These are phyloP conservation scores for Cubamyces lactineus DNA, from an alignment of 768 basidiomycete species.

Conservation along the genomic window DNA sequence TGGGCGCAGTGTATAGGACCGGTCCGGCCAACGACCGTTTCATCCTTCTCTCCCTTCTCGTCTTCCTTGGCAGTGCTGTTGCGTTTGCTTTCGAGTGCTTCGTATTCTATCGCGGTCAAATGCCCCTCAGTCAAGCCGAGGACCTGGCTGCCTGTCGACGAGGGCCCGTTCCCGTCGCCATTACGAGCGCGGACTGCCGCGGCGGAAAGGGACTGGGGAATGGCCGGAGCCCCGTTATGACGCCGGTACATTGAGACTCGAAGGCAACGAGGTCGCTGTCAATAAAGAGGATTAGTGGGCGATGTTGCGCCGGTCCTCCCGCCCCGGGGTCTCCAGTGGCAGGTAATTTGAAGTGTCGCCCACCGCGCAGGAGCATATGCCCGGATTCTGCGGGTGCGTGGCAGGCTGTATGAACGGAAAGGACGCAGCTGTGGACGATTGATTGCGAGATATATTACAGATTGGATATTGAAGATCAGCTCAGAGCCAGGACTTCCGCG, in stretches of 20 bases:
- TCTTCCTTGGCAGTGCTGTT: not conserved
- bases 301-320: too few relatives aligned
- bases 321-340: too few relatives aligned
- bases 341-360: too few relatives aligned
- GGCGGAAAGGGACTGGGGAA: not conserved
- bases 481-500: too few relatives aligned
- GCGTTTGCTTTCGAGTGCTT: not conserved
- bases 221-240: too few relatives aligned
- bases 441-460: constrained; percentile 7
- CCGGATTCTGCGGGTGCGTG: too few relatives aligned
- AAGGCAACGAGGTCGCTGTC: too few relatives aligned
- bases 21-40: not conserved
- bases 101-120: not conserved
- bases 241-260: too few relatives aligned
- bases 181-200: constrained; percentile 1
- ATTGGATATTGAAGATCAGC: too few relatives aligned
- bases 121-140: not conserved
- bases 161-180: not conserved
- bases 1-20: not conserved
- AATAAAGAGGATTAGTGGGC: too few relatives aligned
- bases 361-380: too few relatives aligned
- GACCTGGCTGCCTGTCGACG: not conserved
- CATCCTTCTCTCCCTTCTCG: not conserved
- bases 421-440: not conserved
- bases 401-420: too few relatives aligned